Percentiles rank a stretch among this genome's conserved stretches.
Conservation (phyloP, 192 early-diverging fungal species). For the Coemansia sp. region DNA sequence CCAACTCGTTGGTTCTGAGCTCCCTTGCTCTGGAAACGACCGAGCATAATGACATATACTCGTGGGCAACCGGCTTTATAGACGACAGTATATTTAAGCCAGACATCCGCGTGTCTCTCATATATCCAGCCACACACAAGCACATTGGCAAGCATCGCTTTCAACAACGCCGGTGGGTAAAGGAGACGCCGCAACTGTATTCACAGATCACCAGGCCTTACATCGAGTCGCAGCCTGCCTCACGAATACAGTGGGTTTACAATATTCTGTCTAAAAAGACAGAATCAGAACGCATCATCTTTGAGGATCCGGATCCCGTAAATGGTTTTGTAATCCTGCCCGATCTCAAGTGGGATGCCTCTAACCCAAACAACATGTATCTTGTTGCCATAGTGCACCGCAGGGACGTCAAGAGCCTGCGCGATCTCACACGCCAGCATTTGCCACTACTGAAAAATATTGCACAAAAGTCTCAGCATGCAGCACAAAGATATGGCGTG, state of each 20-base stretch:
- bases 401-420: slow-evolving; percentile 61
- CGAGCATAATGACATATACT: slow-evolving; percentile 71
- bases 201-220: slow-evolving; percentile 57
- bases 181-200: slow-evolving; percentile 70
- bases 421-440: slow-evolving; percentile 63
- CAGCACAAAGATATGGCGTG: slow-evolving; percentile 58
- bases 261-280: slow-evolving; percentile 70
- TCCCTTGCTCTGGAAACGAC: slow-evolving; percentile 28
- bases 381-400: slow-evolving; percentile 64
- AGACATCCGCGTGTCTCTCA: slow-evolving; percentile 62
- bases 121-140: slow-evolving; percentile 67
- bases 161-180: slow-evolving; percentile 62
- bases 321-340: slow-evolving; percentile 76
- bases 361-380: slow-evolving; percentile 65
- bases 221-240: slow-evolving; percentile 63
- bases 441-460: slow-evolving; percentile 68
- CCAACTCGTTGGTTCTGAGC: slow-evolving; percentile 3
- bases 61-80: slow-evolving; percentile 62
- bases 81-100: slow-evolving; percentile 35
- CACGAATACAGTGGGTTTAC: slow-evolving; percentile 74
- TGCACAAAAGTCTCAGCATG: slow-evolving; percentile 47
- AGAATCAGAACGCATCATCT: slow-evolving; percentile 69
- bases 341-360: slow-evolving; percentile 80
- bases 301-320: slow-evolving; percentile 60
- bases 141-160: slow-evolving; percentile 75